Base-by-base conservation (phyloP, 805 yeast genomes). In the Ogataea zsoltii region DNA sequence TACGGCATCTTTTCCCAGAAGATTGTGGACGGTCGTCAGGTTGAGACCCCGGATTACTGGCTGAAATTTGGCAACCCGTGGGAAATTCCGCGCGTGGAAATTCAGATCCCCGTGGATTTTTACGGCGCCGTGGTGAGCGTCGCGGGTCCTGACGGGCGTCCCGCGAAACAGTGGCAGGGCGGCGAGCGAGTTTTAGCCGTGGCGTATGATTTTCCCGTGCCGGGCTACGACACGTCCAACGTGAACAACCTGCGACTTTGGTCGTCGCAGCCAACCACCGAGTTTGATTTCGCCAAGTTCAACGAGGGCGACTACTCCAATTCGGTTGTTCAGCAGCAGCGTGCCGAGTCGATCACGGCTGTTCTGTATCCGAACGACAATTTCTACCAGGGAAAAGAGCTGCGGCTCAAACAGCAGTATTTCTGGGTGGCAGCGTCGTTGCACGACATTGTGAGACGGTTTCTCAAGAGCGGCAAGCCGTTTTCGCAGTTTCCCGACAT, bases 381-480 rank as follows among this genome's bases (percentile, higher is more conserved):
- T 67, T 91, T 90, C 65, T 85, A 87, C 61, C 78, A 81, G 54
- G 97, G 97, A 58, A 90, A 91, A 68, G 96, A 88, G 65, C 76
- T 90, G 62, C 81, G 97, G 64, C 79, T 90, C 67, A 91, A 91
- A 68, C 97, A 90, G 72, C 97, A 90, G 69, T 91, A 89, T 69
- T 91, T 90, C 70, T 90, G 97, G 97, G 96, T 91, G 42, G 83
- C 96, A 41, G 97, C 97, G 28, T 88, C 96, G 13, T 76, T 91
- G 56, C 89, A 86, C 59, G 97, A 90, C 66, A 90, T 90, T 56
- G 80, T 90, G 34, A 83, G 97, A 63, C 79, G 97, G 61, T 90
- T 86, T 71, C 84, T 89, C 67, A 91, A 91, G 70, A 66, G 82
- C 44, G 77, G 77, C 56, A 75, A 80, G 57, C 78, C 89, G 38